Conservation (phyloP, 2,329 filamentous ascomycete species). For the Aspergillus cejpii region DNA sequence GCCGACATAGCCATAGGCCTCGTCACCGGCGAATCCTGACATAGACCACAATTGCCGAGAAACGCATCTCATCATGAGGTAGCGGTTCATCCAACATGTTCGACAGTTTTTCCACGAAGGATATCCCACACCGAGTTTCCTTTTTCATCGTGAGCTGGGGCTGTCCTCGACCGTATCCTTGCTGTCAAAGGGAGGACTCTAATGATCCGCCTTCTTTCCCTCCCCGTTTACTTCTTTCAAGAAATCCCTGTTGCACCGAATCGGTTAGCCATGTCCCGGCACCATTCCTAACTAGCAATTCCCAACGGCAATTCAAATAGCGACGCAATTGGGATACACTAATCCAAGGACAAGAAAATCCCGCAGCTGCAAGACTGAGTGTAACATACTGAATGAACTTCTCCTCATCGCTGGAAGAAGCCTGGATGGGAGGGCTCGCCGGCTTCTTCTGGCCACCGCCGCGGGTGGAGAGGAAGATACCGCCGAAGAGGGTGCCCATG, state of each 20-base stretch:
- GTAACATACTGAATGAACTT: conserved; percentile 58
- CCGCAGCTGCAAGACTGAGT: too few species aligned
- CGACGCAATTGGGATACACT: background rate
- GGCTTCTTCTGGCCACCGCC: conserved; percentile 42
- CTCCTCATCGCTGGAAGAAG: conserved; percentile 61
- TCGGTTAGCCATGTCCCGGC: background rate
- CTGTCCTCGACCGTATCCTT: conserved; percentile 9
- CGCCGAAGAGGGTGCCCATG: conserved; percentile 46
- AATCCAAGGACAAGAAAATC: too few species aligned
- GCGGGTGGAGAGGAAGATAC: conserved; percentile 41
- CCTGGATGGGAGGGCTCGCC: conserved; percentile 54
- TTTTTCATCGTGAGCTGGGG: conserved; percentile 2
- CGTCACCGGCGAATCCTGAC: background rate
- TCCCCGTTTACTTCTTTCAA: conserved; percentile 46
- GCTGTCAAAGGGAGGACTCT: conserved; percentile 11
- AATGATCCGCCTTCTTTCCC: conserved; percentile 42
- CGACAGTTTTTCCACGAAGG: background rate
- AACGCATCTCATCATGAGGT: background rate
- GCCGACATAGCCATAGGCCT: background rate
- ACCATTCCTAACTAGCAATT: too few species aligned
- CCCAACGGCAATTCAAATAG: background rate
- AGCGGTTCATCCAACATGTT: background rate
- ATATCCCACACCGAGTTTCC: background rate
- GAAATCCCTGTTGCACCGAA: conserved; percentile 40
- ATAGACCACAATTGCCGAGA: background rate